Conservation (phyloP, 768 basidiomycete species). For the Lactifluus volemus region DNA sequence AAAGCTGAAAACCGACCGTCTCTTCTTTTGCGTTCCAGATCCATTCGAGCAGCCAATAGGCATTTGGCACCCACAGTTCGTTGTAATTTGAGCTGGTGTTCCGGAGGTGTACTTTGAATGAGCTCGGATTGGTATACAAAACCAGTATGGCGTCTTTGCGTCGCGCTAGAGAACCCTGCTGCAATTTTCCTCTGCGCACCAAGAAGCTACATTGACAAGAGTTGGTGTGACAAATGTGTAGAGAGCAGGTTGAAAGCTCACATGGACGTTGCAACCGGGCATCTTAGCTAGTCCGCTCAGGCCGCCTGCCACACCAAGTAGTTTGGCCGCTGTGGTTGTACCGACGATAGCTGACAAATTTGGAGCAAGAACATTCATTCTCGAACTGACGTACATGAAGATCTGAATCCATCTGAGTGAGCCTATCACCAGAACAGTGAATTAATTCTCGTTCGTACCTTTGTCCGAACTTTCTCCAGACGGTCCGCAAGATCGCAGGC, state of each 20-base stretch:
- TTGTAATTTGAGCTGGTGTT: constrained; percentile 88
- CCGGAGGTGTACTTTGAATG: constrained; percentile 75
- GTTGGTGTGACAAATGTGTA: neutral
- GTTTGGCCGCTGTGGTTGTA: constrained; percentile 95
- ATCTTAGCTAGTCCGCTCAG: constrained; percentile 85
- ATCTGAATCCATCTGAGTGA: constrained; percentile 47
- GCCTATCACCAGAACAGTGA: neutral
- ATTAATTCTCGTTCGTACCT: constrained; percentile 35
- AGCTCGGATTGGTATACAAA: constrained; percentile 94
- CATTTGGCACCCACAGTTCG: constrained; percentile 90
- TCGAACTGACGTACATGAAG: constrained; percentile 97
- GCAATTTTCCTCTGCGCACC: constrained; percentile 92
- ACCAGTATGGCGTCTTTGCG: constrained; percentile 88
- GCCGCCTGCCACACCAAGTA: constrained; percentile 95
- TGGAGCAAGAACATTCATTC: constrained; percentile 97
- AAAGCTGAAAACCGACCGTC: constrained; percentile 50
- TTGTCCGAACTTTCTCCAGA: constrained; percentile 83
- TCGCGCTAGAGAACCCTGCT: constrained; percentile 81
- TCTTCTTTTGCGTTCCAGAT: constrained; percentile 73
- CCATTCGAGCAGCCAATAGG: constrained; percentile 86
- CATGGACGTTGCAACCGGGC: constrained; percentile 93
- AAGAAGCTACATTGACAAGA: constrained; percentile 50
- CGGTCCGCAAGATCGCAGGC: constrained; percentile 87
- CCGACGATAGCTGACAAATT: constrained; percentile 98
- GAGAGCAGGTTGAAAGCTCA: constrained; percentile 32